Conservation (phyloP, 2,329 filamentous ascomycete species). For the Fusarium ambrosium region DNA sequence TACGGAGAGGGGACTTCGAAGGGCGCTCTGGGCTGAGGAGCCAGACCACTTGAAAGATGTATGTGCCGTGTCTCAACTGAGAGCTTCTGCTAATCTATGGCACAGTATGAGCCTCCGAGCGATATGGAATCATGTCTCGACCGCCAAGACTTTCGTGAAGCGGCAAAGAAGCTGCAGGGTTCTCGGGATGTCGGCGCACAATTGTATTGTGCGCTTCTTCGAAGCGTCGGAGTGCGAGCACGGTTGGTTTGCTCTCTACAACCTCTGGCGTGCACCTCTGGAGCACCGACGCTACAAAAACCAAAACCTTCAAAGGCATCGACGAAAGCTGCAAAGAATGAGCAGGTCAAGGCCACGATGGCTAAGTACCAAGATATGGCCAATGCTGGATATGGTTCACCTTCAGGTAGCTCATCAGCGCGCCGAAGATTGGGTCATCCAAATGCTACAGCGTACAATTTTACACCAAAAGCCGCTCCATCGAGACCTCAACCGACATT, state of each 20-base stretch:
- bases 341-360: conserved; percentile 56
- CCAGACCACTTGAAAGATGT: conserved; percentile 71
- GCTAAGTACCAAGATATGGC: conserved; percentile 55
- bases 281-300: conserved; percentile 63
- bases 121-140: conserved; percentile 78
- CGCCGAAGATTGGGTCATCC: conserved; percentile 67
- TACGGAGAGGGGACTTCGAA: conserved; percentile 77
- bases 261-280: conserved; percentile 76
- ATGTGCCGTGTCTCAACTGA: conserved; percentile 43
- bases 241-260: conserved; percentile 93
- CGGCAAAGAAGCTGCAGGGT: conserved; percentile 78
- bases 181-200: conserved; percentile 93
- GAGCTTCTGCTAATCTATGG: conserved; percentile 37
- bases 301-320: conserved; percentile 49
- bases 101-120: conserved; percentile 67
- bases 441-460: conserved; percentile 65
- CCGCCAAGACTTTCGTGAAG: conserved; percentile 78
- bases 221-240: conserved; percentile 83
- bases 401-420: conserved; percentile 53
- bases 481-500: conserved; percentile 50
- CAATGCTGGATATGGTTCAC: conserved; percentile 46
- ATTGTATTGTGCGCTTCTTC: conserved; percentile 88
- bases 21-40: conserved; percentile 82
- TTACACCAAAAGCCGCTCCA: conserved; percentile 60
- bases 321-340: conserved; percentile 50